Evolutionary conservation across 2,329 filamentous ascomycete species (phyloP), one percentile per base, ranked within the genome.

Genomic region (Endoconidiophora laricicola): DNA sequence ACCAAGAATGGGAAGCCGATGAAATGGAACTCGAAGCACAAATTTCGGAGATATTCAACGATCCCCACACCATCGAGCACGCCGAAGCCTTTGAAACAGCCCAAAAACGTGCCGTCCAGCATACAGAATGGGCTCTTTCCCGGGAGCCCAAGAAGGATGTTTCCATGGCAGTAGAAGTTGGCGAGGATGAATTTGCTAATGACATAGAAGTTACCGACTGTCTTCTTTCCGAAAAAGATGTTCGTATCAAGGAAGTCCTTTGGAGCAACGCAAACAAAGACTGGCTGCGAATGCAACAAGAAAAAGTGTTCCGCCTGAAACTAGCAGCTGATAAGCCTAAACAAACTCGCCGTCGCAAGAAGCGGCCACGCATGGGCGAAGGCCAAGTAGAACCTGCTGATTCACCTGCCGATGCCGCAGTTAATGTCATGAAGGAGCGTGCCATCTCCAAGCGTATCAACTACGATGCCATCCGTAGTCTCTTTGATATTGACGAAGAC

Each of bases 221-320:
- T 60, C 65, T 87, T 36, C 71, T 96, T 4, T 75, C 73, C 0
- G 74, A 80, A 1, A 75, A 78, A 2, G 88, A 96, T 65, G 76
- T 81, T 2, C 75, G 75, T 33, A 77, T 87, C 60, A 96, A 95
- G 63, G 88, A 95, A 63, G 78, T 79, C 53, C 84, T 96, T 48
- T 98, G 91, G 91, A 79, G 94, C 41, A 88, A 90, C 53, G 81
- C 88, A 61, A 96, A 98, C 64, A 87, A 91, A 61, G 86, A 93
- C 57, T 98, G 88, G 76, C 71, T 98, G 38, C 83, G 90, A 6
- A 76, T 79, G 45, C 83, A 93, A 60, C 87, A 95, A 60, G 79
- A 84, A 54, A 94, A 91, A 63, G 72, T 83, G 5, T 81, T 93
- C 51, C 76, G 83, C 38, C 76, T 79, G 53, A 85, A 87, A 63